Evolutionary conservation across 202 grass and related monocot species (phyloP).

Genomic region (Cymbopogon flexuosus): DNA sequence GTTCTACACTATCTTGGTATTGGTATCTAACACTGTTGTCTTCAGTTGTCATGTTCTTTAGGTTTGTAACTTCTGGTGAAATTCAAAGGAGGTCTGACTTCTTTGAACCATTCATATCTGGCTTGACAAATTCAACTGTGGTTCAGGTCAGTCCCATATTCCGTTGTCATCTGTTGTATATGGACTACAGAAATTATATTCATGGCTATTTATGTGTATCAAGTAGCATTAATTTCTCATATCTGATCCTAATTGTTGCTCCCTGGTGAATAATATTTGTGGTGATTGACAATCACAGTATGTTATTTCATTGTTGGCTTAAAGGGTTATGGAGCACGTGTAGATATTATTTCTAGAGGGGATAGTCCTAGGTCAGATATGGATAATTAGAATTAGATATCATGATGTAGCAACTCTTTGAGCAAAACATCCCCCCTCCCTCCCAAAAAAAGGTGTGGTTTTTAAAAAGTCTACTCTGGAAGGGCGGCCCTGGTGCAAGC

Average conservation of each 20-base stretch:
- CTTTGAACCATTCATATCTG: slow-evolving; percentile 87
- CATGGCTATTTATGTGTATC: slow-evolving; percentile 1
- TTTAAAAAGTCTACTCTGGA: too few relatives aligned
- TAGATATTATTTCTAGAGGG: background rate
- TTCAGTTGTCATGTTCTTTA: slow-evolving; percentile 97
- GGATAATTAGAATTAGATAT: background rate
- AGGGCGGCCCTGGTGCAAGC: too few relatives aligned
- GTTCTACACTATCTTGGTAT: slow-evolving; percentile 9
- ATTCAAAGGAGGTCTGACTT: slow-evolving; percentile 84
- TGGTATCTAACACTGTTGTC: slow-evolving; percentile 26
- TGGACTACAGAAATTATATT: background rate
- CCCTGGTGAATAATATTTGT: background rate
- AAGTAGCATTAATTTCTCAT: background rate
- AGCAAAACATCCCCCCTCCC: too few relatives aligned
- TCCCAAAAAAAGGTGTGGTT: too few relatives aligned
- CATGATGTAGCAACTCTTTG: background rate
- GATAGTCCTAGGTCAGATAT: too few relatives aligned
- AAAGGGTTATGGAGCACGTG: background rate
- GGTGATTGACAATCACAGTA: background rate
- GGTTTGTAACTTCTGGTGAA: slow-evolving; percentile 88
- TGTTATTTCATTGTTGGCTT: background rate
- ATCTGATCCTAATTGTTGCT: background rate
- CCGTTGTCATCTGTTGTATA: background rate
- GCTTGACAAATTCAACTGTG: slow-evolving; percentile 57
- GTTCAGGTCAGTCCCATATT: slow-evolving; percentile 53